These are phyloP conservation scores for Fusarium bulbicola DNA, from an alignment of 2,329 filamentous ascomycete species.

Conservation along the genomic window DNA sequence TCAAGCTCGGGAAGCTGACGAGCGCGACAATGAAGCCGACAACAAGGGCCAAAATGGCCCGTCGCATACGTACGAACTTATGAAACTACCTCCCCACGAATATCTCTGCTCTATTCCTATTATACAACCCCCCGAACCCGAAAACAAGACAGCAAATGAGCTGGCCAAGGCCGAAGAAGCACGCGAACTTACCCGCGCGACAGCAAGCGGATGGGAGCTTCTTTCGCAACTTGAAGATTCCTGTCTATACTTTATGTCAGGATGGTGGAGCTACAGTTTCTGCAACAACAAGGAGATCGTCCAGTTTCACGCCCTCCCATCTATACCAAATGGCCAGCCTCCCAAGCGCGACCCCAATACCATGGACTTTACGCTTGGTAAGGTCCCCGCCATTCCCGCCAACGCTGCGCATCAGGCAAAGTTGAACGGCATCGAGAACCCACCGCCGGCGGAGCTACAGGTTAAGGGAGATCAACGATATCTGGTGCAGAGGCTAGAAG, in stretches of 20 bases:
- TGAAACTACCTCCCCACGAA: conserved; percentile 73
- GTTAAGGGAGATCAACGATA: conserved; percentile 86
- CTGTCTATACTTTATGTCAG: conserved; percentile 83
- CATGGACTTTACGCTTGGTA: conserved; percentile 80
- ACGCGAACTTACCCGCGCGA: conserved; percentile 80
- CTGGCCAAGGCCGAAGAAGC: conserved; percentile 78
- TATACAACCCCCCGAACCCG: conserved; percentile 64
- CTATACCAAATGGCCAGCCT: conserved; percentile 71
- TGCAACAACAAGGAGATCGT: conserved; percentile 89
- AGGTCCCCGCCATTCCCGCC: conserved; percentile 49
- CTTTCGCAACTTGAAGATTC: conserved; percentile 80
- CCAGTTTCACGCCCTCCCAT: conserved; percentile 87
- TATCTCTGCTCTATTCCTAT: conserved; percentile 89
- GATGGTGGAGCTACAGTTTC: conserved; percentile 97
- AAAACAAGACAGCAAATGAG: conserved; percentile 73
- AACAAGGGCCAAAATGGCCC: conserved; percentile 8
- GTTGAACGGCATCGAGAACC: conserved; percentile 38
- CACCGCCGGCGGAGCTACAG: conserved; percentile 71
- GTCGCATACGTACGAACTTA: conserved; percentile 72
- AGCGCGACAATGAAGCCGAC: conserved; percentile 44
- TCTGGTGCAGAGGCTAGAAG: conserved; percentile 81
- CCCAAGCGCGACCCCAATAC: conserved; percentile 81
- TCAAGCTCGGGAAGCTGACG: conserved; percentile 42
- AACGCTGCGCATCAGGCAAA: conserved; percentile 39
- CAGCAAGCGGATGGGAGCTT: conserved; percentile 81